Conservation (phyloP, 228 moss, liverwort and hornwort genomes). For the Sphagnum fallax region DNA sequence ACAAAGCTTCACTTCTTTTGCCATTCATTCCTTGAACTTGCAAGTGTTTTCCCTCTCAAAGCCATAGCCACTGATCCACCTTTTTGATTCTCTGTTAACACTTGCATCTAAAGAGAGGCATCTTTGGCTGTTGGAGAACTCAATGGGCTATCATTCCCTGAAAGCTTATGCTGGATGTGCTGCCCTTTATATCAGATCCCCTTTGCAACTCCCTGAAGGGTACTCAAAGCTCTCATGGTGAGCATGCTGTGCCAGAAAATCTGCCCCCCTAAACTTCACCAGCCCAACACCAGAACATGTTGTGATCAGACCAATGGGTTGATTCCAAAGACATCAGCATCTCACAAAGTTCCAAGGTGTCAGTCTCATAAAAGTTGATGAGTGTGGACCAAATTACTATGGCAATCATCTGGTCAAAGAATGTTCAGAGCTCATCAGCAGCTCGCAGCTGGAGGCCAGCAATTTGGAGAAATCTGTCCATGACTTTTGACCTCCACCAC, state of each 20-base stretch:
- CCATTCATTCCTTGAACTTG: conserved; percentile 26
- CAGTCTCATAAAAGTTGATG: too few relatives aligned
- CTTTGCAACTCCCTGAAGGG: conserved; percentile 50
- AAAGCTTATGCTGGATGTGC: conserved; percentile 5
- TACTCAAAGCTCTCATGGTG: conserved; percentile 76
- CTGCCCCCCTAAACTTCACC: conserved; percentile 79
- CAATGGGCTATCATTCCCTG: conserved; percentile 14
- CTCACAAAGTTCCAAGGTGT: too few relatives aligned
- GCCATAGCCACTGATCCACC: conserved; percentile 12
- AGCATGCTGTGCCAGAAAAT: conserved; percentile 83
- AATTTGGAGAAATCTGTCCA: conserved; percentile 66
- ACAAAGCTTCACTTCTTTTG: conserved; percentile 31
- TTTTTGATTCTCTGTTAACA: conserved; percentile 10
- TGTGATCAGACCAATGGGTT: too few relatives aligned
- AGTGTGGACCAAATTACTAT: too few relatives aligned
- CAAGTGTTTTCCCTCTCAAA: conserved; percentile 29
- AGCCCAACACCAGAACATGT: background rate
- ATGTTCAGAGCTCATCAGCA: conserved; percentile 52
- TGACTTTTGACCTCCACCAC: conserved; percentile 73
- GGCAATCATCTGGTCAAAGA: too few relatives aligned
- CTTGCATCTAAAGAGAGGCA: background rate
- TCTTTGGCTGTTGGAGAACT: conserved; percentile 9
- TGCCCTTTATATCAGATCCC: conserved; percentile 72
- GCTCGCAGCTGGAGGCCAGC: conserved; percentile 74
- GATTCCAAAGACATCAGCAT: too few relatives aligned